Percentiles rank a stretch among this genome's conserved stretches.
phyloP scores from a whole-genome alignment of 2,329 filamentous ascomycete species.

The Colletotrichum orchidophilum region DNA sequence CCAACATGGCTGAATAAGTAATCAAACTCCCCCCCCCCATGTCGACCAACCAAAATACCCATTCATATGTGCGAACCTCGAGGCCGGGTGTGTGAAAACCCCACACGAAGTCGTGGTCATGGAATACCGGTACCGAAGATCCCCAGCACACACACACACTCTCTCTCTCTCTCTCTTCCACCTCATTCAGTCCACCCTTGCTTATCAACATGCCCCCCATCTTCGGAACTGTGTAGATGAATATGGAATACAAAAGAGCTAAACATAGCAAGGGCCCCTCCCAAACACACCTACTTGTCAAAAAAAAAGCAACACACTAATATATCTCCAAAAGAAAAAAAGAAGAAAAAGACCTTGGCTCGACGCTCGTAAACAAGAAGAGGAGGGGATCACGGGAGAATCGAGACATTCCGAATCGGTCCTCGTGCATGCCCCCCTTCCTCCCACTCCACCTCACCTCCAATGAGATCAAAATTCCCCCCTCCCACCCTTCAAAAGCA shows the following conservation, averaged over 20 bases:
- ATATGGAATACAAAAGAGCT: background rate
- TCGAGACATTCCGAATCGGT: conserved; percentile 13
- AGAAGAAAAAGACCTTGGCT: background rate
- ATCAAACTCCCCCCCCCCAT: background rate
- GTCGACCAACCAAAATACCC: background rate
- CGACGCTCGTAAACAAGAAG: background rate
- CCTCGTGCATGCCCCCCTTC: background rate
- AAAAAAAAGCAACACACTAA: background rate
- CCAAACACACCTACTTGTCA: background rate
- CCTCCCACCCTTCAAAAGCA: background rate
- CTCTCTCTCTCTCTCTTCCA: background rate
- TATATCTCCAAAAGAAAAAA: background rate
- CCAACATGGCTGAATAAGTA: background rate
- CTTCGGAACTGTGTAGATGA: no score
- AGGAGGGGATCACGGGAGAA: no score
- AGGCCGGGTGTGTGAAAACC: background rate
- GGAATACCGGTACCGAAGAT: background rate
- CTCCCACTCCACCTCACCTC: background rate
- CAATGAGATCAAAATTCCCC: background rate
- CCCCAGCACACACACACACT: background rate
- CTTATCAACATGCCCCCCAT: no score
- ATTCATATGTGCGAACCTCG: background rate
- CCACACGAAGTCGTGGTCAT: background rate
- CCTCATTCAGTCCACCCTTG: background rate
- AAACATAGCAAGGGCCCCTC: background rate